Evolutionary conservation across 2,329 filamentous ascomycete genomes (phyloP).

Genomic region (Exutisphaerella laricina): DNA sequence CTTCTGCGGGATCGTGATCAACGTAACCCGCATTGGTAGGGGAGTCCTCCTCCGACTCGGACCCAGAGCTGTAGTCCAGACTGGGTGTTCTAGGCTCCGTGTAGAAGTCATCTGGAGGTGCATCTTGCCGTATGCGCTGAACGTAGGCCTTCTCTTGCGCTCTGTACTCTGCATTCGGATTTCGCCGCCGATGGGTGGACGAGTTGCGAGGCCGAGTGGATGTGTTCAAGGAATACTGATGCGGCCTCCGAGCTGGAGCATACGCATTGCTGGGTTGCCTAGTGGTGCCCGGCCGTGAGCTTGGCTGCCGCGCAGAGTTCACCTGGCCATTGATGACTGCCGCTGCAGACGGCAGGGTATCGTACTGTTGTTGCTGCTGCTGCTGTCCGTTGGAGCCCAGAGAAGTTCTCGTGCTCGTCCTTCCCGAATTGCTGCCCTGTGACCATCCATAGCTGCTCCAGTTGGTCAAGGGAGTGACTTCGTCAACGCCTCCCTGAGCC

Average conservation of each 20-base stretch:
- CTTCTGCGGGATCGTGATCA: conserved; percentile 78
- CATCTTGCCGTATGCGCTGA: conserved; percentile 74
- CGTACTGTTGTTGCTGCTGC: conserved; percentile 23
- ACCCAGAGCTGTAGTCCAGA: conserved; percentile 64
- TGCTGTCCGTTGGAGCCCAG: conserved; percentile 7
- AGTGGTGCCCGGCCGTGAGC: conserved; percentile 37
- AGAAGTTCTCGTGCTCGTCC: conserved; percentile 13
- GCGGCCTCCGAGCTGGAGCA: conserved; percentile 43
- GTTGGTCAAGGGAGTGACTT: conserved; percentile 28
- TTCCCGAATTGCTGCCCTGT: conserved; percentile 11
- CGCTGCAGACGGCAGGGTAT: conserved; percentile 13
- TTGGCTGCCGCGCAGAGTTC: conserved; percentile 16
- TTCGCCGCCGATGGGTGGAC: conserved; percentile 53
- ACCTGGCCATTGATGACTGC: conserved; percentile 12
- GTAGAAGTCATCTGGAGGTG: conserved; percentile 62
- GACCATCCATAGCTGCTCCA: conserved; percentile 29
- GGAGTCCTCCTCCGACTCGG: conserved; percentile 85
- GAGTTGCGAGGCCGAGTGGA: conserved; percentile 47
- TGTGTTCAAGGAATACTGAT: conserved; percentile 43
- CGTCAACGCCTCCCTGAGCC: conserved; percentile 16
- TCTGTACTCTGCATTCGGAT: conserved; percentile 67
- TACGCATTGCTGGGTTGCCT: conserved; percentile 47
- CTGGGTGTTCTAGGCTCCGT: conserved; percentile 63
- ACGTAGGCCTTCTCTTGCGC: conserved; percentile 94
- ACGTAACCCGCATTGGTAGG: conserved; percentile 77